Conservation (phyloP, 2,329 filamentous ascomycete species). For the Parastagonospora avenae region DNA sequence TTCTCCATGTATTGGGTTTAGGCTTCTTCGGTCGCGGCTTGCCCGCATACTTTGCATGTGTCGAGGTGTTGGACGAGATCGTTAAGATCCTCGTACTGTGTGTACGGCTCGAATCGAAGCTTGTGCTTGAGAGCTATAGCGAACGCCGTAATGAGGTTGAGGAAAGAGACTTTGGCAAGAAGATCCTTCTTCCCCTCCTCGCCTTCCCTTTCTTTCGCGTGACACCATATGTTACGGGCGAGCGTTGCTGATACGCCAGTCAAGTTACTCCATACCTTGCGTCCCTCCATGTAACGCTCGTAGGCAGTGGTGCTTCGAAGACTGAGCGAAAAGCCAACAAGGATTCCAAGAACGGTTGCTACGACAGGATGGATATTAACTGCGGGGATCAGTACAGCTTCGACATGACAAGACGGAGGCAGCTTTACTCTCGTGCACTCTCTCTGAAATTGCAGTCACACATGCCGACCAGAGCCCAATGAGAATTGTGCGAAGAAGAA, state of each 20-base stretch:
- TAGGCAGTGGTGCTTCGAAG: constrained; percentile 76
- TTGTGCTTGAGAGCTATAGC: constrained; percentile 76
- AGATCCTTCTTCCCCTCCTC: constrained; percentile 65
- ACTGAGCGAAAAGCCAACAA: constrained; percentile 73
- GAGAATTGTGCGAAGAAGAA: constrained; percentile 69
- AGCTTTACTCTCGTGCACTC: constrained; percentile 48
- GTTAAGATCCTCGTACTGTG: constrained; percentile 72
- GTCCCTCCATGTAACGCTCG: constrained; percentile 64
- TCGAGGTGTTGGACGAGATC: constrained; percentile 71
- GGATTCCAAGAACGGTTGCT: constrained; percentile 75
- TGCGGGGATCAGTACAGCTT: neutral
- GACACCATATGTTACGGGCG: constrained; percentile 79
- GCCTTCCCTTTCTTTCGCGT: constrained; percentile 63
- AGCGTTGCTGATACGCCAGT: constrained; percentile 58
- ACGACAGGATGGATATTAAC: constrained; percentile 67
- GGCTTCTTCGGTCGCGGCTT: constrained; percentile 19
- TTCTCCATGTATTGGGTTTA: constrained; percentile 57
- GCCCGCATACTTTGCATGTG: constrained; percentile 61
- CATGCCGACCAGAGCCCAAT: constrained; percentile 66
- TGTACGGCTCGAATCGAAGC: constrained; percentile 78
- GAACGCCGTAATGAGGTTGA: constrained; percentile 78
- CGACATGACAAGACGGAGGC: constrained; percentile 36
- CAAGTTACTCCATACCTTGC: constrained; percentile 64
- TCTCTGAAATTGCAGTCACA: constrained; percentile 56
- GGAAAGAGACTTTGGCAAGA: constrained; percentile 69